phyloP scores from a whole-genome alignment of 208 protist species.

The Trypanosoma conorhini region DNA sequence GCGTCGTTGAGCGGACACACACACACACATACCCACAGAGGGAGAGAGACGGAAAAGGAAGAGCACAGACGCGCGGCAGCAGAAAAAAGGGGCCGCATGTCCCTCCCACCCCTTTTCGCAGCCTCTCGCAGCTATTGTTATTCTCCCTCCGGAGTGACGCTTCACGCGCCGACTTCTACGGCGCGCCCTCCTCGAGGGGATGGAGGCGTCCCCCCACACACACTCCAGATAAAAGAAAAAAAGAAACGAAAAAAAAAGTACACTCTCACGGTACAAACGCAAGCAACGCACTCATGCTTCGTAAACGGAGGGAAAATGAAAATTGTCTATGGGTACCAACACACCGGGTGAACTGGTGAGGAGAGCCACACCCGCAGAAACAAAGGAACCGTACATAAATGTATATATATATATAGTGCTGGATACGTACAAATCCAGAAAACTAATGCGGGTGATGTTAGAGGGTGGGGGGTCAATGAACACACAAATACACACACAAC shows the following conservation, averaged over 20 bases:
- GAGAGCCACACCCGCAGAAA: neutral
- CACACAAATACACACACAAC: neutral
- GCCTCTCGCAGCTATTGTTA: neutral
- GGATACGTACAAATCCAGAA: neutral
- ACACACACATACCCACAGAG: neutral
- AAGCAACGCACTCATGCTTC: neutral
- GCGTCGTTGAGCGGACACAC: neutral
- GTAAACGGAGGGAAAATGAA: neutral
- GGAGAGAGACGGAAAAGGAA: slow-evolving; percentile 10
- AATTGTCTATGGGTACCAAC: slow-evolving; percentile 3
- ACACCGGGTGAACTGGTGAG: slow-evolving; percentile 3
- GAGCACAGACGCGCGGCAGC: no score
- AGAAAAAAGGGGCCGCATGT: no score
- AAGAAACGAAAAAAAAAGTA: neutral
- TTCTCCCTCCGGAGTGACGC: neutral
- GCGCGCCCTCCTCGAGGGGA: neutral
- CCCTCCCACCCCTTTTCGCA: neutral
- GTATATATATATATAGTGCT: slow-evolving; percentile 15
- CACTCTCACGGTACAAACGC: neutral
- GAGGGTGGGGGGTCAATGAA: slow-evolving; percentile 1
- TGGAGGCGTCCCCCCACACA: neutral
- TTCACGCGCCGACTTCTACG: neutral
- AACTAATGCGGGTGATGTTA: neutral
- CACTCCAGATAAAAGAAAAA: slow-evolving; percentile 1
- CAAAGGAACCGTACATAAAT: no score